Conservation (phyloP, 306 rosid species). For the Vigna mungo region DNA sequence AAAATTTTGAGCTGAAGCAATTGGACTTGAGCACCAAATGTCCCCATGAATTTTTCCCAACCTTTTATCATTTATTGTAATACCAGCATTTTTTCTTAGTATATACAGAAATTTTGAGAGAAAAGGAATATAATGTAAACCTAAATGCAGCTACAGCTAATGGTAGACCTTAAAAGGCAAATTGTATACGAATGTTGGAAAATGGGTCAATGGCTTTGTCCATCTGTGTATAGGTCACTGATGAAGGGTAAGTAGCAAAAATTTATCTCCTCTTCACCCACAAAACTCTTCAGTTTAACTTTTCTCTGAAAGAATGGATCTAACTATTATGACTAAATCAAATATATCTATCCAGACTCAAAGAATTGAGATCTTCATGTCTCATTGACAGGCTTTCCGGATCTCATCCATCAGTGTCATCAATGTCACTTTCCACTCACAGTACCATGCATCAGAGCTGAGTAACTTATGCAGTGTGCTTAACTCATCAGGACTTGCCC, state of each 20-base stretch:
- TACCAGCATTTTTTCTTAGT: conserved; percentile 29
- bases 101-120: conserved; percentile 42
- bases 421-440: conserved; percentile 57
- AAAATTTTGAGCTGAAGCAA: conserved; percentile 26
- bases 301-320: conserved; percentile 63
- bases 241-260: conserved; percentile 48
- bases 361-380: conserved; percentile 57
- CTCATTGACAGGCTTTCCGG: conserved; percentile 58
- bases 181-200: conserved; percentile 31
- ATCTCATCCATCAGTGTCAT: conserved; percentile 62
- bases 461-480: conserved; percentile 56
- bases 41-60: conserved; percentile 28
- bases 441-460: conserved; percentile 49
- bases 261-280: conserved; percentile 46
- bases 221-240: conserved; percentile 46
- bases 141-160: conserved; percentile 41
- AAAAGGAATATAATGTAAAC: conserved; percentile 35
- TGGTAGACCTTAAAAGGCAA: conserved; percentile 27
- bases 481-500: conserved; percentile 68
- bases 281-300: conserved; percentile 43
- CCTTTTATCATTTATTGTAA: conserved; percentile 38
- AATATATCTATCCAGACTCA: conserved; percentile 49
- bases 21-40: conserved; percentile 3
- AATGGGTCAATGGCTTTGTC: conserved; percentile 49
- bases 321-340: conserved; percentile 48